Evolutionary conservation across 148 eudicot genomes (phyloP).

Genomic region (Silene uniflora): DNA sequence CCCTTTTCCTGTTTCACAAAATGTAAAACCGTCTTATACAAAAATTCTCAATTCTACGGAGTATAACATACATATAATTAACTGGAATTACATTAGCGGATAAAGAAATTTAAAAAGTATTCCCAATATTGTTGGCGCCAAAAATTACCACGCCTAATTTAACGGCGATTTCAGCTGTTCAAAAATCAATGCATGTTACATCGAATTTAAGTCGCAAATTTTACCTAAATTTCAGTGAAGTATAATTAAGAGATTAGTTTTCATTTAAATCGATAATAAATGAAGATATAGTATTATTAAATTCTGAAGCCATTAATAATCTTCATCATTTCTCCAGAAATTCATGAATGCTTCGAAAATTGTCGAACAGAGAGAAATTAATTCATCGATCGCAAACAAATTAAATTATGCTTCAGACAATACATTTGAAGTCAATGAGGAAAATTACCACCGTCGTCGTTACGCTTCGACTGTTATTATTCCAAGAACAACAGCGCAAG

Average conservation of each 20-base stretch:
- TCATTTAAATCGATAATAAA: not conserved
- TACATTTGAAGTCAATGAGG: not conserved
- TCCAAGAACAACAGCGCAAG: not conserved
- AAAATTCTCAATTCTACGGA: too few species aligned
- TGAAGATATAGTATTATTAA: not conserved
- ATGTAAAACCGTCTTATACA: not conserved
- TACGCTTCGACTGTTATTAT: not conserved
- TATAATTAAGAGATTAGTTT: not conserved
- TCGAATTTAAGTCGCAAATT: not conserved
- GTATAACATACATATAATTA: too few species aligned
- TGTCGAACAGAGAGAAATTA: not conserved
- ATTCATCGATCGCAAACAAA: not conserved
- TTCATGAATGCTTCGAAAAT: constrained; percentile 4
- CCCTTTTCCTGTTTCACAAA: not conserved
- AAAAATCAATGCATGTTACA: not conserved
- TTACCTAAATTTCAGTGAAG: not conserved
- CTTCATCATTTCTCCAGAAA: constrained; percentile 6
- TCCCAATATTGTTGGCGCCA: not conserved
- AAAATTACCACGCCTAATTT: not conserved
- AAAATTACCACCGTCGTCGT: not conserved
- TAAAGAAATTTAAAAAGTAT: too few species aligned
- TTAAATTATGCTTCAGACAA: not conserved
- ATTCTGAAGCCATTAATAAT: not conserved
- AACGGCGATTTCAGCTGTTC: not conserved
- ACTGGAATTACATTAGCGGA: too few species aligned